These are phyloP conservation scores for Syncephalis plumigaleata DNA, from an alignment of 371 early-diverging fungal species.

Conservation along the genomic window DNA sequence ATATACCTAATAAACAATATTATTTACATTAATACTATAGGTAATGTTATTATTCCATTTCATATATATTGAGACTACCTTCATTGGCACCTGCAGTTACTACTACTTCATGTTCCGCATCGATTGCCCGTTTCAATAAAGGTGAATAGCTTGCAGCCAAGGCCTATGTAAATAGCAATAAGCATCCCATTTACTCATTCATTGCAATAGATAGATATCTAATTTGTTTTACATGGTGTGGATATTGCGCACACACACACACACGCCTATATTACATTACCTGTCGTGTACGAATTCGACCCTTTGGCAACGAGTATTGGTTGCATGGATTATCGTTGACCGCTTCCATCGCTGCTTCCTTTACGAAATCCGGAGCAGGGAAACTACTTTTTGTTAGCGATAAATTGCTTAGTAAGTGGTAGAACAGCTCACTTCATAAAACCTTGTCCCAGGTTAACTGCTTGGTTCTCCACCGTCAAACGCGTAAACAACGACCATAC, in stretches of 20 bases:
- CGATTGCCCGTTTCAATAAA: conserved; percentile 37
- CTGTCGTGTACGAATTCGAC: conserved; percentile 57
- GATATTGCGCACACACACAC: too few species aligned
- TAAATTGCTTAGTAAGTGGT: too few species aligned
- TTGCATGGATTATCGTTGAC: conserved; percentile 39
- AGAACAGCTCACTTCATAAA: conserved; percentile 43
- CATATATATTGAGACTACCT: conserved; percentile 29
- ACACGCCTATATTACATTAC: too few species aligned
- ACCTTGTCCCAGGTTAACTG: conserved; percentile 91
- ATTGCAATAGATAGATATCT: too few species aligned
- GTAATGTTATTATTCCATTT: too few species aligned
- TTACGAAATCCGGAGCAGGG: conserved; percentile 72
- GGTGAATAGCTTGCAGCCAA: conserved; percentile 56
- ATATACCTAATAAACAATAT: neutral
- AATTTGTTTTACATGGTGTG: too few species aligned
- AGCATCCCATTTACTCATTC: neutral
- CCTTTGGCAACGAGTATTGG: conserved; percentile 77
- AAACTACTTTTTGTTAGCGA: too few species aligned
- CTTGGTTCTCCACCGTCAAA: conserved; percentile 59
- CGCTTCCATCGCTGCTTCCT: conserved; percentile 58
- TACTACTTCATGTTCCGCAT: conserved; percentile 69
- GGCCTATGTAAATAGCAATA: conserved; percentile 24
- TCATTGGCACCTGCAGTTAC: conserved; percentile 90
- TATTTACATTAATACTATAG: conserved; percentile 3
- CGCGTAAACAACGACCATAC: conserved; percentile 91